Evolutionary conservation across 345 rosid genomes (phyloP), one percentile per base, ranked within the genome.

Genomic region (Balakata baccata): DNA sequence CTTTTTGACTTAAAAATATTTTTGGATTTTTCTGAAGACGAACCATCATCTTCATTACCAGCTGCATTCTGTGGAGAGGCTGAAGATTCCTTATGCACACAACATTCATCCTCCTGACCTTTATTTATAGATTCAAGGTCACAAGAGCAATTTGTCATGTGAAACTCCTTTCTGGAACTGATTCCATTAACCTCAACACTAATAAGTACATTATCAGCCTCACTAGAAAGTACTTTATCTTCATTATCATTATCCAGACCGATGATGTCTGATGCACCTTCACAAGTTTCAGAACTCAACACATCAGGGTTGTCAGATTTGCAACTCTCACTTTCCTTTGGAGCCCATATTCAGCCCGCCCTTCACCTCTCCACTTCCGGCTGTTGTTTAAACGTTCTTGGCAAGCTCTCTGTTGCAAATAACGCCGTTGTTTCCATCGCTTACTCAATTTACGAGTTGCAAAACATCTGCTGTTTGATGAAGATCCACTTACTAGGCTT

Each of bases 301-400:
- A 69, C 57, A 66, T 79, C 83, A 51, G 75, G 53, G 16, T 78
- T 72, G 14, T 75, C 70, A 18, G 70, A 69, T 72, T 85, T 81
- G 73, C 72, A 75, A 50, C 69, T 84, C 59, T 47, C 80, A 70
- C 81, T 74, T 73, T 75, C 84, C 74, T 85, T 84, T 69, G 67
- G 64, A 64, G 71, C 53, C 65, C 74, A 77, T 45, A 72, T 58
- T 86, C 88, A 20, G 69, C 51, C 70, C 67, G 78, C 65, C 86
- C 89, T 81, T 92, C 99, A 66, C 90, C 89, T 86, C 90, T 95
- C 97, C 99, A 87, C 81, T 95, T 92, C 86, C 96, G 87, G 80
- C 92, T 91, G 84, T 80, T 89, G 83, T 89, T 95, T 73, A 92
- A 82, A 66, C 93, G 92, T 78, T 95, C 99, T 81, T 88, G 96